Conservation (phyloP, 1,284 basidiomycete species). For the Austroboletus niveus region DNA sequence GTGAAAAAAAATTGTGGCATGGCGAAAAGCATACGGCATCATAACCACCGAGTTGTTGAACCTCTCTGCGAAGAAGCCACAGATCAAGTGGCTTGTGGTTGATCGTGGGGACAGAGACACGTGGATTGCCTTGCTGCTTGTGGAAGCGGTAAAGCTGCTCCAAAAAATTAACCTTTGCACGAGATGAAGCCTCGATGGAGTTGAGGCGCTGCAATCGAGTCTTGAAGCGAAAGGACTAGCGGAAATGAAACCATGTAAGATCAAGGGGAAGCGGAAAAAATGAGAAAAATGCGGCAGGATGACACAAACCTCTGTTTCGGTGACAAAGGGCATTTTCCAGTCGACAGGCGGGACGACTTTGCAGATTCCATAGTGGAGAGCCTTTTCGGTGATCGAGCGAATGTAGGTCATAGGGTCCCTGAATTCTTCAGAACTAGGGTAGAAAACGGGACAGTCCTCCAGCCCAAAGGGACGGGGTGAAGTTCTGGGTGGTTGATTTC, state of each 20-base stretch:
- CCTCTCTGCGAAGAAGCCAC: slow-evolving; percentile 90
- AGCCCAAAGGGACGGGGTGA: slow-evolving; percentile 77
- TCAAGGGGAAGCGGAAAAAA: slow-evolving; percentile 19
- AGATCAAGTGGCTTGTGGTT: slow-evolving; percentile 91
- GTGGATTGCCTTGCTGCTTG: slow-evolving; percentile 84
- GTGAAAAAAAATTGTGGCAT: slow-evolving; percentile 21
- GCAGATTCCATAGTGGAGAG: slow-evolving; percentile 85
- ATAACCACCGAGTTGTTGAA: slow-evolving; percentile 85
- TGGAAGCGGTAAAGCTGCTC: slow-evolving; percentile 95
- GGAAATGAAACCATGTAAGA: slow-evolving; percentile 26
- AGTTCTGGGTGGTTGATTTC: slow-evolving; percentile 39
- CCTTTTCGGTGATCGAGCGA: slow-evolving; percentile 75
- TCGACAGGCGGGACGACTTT: slow-evolving; percentile 93
- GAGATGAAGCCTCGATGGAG: slow-evolving; percentile 94
- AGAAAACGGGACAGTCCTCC: slow-evolving; percentile 87
- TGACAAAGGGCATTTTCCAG: slow-evolving; percentile 97
- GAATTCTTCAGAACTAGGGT: slow-evolving; percentile 89
- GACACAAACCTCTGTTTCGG: slow-evolving; percentile 79
- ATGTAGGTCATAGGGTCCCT: slow-evolving; percentile 96
- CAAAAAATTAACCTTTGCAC: slow-evolving; percentile 95
- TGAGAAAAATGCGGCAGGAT: slow-evolving; percentile 29
- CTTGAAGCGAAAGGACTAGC: slow-evolving; percentile 88
- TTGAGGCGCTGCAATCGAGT: slow-evolving; percentile 94
- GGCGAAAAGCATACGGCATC: slow-evolving; percentile 59
- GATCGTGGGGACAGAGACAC: slow-evolving; percentile 88